Conservation (phyloP, 768 basidiomycete species). For the Mycena kentingensis region DNA sequence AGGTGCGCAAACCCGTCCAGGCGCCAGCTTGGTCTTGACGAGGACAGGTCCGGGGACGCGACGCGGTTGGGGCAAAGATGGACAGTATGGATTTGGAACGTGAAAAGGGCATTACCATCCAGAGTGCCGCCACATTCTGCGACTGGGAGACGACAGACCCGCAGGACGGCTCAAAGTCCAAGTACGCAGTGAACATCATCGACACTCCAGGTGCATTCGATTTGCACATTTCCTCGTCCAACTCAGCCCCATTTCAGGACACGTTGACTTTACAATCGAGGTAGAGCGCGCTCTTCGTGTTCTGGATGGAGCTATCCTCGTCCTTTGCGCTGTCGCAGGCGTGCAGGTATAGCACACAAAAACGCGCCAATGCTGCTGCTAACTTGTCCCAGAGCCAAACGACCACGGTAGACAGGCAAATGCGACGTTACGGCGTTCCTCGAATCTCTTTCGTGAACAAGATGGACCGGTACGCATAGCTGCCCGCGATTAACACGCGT, state of each 20-base stretch:
- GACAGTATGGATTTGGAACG: constrained; percentile 99
- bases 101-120: constrained; percentile 99
- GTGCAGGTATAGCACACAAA: constrained; percentile 65
- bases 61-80: constrained; percentile 99
- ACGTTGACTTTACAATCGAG: constrained; percentile 99
- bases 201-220: constrained; percentile 83
- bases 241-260: too few relatives aligned
- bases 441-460: constrained; percentile 97
- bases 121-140: constrained; percentile 97
- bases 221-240: too few relatives aligned
- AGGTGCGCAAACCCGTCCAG: constrained; percentile 53
- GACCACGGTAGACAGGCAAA: constrained; percentile 97
- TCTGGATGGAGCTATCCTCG: constrained; percentile 93
- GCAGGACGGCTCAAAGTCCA: constrained; percentile 61
- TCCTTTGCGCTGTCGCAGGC: constrained; percentile 95
- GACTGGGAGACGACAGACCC: constrained; percentile 85
- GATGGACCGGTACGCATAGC: constrained; percentile 79
- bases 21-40: not conserved
- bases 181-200: constrained; percentile 96
- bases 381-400: constrained; percentile 77
- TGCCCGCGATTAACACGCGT: not conserved
- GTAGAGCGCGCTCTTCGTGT: constrained; percentile 96
- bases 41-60: constrained; percentile 82
- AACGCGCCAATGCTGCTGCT: not conserved
- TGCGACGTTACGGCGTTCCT: constrained; percentile 95